phyloP scores from a whole-genome alignment of 345 rosid species.

The Punica granatum region DNA sequence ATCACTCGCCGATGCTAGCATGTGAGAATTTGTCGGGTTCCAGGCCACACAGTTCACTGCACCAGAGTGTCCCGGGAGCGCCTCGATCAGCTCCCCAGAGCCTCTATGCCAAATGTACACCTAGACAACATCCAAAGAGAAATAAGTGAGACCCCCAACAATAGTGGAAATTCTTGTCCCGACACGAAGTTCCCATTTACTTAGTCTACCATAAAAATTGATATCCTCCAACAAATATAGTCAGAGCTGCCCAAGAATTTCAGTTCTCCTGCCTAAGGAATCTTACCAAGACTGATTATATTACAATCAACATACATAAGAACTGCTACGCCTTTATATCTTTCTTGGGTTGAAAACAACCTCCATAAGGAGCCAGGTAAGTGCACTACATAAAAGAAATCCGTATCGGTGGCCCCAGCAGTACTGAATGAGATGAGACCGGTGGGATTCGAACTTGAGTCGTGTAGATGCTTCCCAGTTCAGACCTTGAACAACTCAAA shows the following conservation, averaged over 20 bases:
- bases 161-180: not conserved
- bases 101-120: slow-evolving; percentile 62
- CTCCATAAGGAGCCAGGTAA: no score
- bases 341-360: no score
- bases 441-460: not conserved
- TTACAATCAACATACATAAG: not conserved
- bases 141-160: not conserved
- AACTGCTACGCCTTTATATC: no score
- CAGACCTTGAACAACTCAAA: not conserved
- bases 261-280: not conserved
- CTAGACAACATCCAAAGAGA: slow-evolving; percentile 20
- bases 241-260: not conserved
- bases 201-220: not conserved
- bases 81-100: slow-evolving; percentile 36
- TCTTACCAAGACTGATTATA: not conserved
- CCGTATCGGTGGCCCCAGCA: no score
- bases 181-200: not conserved
- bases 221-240: not conserved
- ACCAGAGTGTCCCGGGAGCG: slow-evolving; percentile 60
- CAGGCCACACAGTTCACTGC: slow-evolving; percentile 46
- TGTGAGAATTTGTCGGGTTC: slow-evolving; percentile 37
- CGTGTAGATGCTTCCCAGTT: not conserved
- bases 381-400: no score
- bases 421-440: not conserved
- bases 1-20: slow-evolving; percentile 46